Percentiles rank a stretch among this genome's conserved stretches.
Conservation (phyloP, 2,329 filamentous ascomycete genomes). For the Cercospora zeae-maydis region DNA sequence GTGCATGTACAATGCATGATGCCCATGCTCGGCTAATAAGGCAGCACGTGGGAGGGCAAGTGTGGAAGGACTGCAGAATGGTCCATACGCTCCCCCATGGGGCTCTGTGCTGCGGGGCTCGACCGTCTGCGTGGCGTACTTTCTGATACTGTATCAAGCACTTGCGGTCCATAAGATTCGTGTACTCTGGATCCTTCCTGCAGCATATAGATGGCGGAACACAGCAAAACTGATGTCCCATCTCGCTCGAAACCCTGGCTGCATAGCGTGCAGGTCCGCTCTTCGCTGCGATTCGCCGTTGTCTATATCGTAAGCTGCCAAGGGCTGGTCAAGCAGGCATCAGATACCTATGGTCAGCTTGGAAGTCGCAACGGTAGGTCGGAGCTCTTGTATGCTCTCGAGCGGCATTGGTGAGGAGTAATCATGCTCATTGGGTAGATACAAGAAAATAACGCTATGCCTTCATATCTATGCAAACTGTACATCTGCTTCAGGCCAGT, state of each 20-base stretch:
- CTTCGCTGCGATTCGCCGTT: neutral
- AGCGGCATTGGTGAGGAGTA: neutral
- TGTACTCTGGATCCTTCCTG: neutral
- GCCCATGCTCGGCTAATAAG: neutral
- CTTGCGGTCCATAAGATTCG: neutral
- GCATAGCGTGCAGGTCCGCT: neutral
- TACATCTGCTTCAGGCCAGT: conserved; percentile 3
- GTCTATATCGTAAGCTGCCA: neutral
- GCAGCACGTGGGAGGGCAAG: neutral
- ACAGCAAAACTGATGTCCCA: neutral
- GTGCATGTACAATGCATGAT: no score
- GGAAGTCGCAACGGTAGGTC: neutral
- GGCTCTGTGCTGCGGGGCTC: neutral
- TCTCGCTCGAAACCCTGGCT: neutral
- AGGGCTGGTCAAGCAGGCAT: neutral
- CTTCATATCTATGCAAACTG: conserved; percentile 11
- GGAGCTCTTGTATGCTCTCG: neutral
- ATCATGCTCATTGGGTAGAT: conserved; percentile 8
- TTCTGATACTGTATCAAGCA: neutral
- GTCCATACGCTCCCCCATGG: neutral
- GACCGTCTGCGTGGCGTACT: neutral
- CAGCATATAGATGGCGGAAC: neutral
- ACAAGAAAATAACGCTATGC: conserved; percentile 7
- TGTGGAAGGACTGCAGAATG: neutral
- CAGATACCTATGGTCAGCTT: neutral